A percentile compares a stretch with the other conserved stretches of the same genome.
These are phyloP conservation scores for Stipa capillata DNA, from an alignment of 176 grass and related monocot genomes.

Conservation along the genomic window DNA sequence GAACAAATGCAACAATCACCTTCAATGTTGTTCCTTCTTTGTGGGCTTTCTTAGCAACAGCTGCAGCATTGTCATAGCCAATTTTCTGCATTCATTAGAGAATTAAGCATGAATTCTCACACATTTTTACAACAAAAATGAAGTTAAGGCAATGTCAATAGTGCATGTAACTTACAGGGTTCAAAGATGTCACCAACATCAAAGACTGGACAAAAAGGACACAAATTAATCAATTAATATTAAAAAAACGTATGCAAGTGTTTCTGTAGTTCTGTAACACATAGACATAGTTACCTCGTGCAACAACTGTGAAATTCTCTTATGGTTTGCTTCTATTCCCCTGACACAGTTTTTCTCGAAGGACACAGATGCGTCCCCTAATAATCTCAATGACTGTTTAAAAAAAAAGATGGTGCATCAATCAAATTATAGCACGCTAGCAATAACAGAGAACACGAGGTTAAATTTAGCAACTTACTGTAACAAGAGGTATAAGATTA, in stretches of 20 bases:
- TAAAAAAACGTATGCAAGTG: neutral
- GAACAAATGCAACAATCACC: constrained; percentile 45
- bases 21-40: constrained; percentile 98
- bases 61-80: constrained; percentile 93
- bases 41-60: constrained; percentile 98
- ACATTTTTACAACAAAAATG: constrained; percentile 4
- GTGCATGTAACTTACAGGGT: constrained; percentile 70
- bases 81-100: constrained; percentile 67
- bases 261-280: neutral
- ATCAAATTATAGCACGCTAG: neutral
- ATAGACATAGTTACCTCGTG: constrained; percentile 62
- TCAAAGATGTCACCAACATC: constrained; percentile 97
- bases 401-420: neutral
- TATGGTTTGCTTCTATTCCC: constrained; percentile 88
- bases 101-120: constrained; percentile 7
- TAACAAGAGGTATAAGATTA: neutral
- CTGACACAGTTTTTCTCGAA: constrained; percentile 97
- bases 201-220: constrained; percentile 55
- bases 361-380: constrained; percentile 84
- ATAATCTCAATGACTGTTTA: constrained; percentile 71
- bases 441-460: constrained; percentile 1
- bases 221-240: constrained; percentile 15
- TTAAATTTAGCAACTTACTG: constrained; percentile 1
- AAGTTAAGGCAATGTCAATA: neutral
- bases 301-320: constrained; percentile 87